phyloP scores from a whole-genome alignment of 2,329 filamentous ascomycete species.

The Zalaria obscura region DNA sequence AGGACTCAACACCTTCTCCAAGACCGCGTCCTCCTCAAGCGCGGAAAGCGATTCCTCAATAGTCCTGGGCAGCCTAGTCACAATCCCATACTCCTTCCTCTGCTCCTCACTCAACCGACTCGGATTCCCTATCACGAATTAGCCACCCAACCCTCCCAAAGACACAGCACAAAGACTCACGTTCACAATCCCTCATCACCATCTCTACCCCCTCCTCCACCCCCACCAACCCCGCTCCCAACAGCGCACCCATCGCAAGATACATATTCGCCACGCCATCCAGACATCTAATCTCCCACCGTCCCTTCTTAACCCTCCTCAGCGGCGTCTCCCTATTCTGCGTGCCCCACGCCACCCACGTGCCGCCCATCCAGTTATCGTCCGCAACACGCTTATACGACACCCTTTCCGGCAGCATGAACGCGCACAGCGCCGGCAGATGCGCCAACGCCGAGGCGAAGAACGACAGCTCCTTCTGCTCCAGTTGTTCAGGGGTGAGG shows the following conservation, averaged over 20 bases:
- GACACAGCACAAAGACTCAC: constrained; percentile 7
- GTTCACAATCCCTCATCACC: constrained; percentile 37
- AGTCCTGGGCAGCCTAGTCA: constrained; percentile 37
- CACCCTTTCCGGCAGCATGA: constrained; percentile 49
- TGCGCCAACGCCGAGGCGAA: constrained; percentile 55
- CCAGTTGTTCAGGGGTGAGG: constrained; percentile 4
- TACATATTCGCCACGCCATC: constrained; percentile 73
- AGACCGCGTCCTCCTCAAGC: constrained; percentile 32
- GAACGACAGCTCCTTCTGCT: constrained; percentile 46
- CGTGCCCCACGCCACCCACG: constrained; percentile 67
- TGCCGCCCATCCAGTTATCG: constrained; percentile 63
- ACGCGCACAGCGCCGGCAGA: constrained; percentile 51
- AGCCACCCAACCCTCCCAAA: constrained; percentile 1
- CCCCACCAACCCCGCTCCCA: constrained; percentile 46
- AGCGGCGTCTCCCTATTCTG: constrained; percentile 68
- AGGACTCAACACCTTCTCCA: constrained; percentile 33
- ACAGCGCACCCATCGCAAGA: constrained; percentile 47
- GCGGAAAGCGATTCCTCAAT: constrained; percentile 41
- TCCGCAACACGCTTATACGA: constrained; percentile 58
- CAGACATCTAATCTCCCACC: constrained; percentile 69
- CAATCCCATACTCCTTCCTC: constrained; percentile 39
- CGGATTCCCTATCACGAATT: constrained; percentile 30
- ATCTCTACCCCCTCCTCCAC: constrained; percentile 31
- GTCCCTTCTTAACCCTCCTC: constrained; percentile 46
- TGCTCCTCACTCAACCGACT: constrained; percentile 33